phyloP scores from a whole-genome alignment of 1,139 yeast genomes.

The Blastobotrys serpentis region DNA sequence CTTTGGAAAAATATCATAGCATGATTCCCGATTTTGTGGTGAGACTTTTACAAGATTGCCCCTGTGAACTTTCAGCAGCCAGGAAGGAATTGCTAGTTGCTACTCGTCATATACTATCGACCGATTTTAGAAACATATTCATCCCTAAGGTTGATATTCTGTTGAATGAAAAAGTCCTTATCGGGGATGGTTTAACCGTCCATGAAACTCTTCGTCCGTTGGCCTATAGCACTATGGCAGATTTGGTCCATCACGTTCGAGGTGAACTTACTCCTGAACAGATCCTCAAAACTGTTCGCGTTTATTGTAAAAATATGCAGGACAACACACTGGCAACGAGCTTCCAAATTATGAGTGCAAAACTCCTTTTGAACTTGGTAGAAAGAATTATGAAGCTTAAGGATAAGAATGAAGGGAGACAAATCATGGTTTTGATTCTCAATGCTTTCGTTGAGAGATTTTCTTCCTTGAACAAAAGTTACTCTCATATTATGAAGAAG shows the following conservation, averaged over 20 bases:
- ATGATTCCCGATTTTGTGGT: conserved; percentile 84
- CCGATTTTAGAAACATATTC: conserved; percentile 79
- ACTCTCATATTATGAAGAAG: conserved; percentile 62
- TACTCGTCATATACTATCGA: conserved; percentile 87
- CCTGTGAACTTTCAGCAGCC: conserved; percentile 91
- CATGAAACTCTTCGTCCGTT: conserved; percentile 81
- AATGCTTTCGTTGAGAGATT: conserved; percentile 88
- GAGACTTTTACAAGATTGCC: conserved; percentile 88
- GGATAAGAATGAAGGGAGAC: conserved; percentile 81
- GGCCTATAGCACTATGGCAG: conserved; percentile 96
- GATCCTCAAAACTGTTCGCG: conserved; percentile 82
- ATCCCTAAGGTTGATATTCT: conserved; percentile 81
- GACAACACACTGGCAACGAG: conserved; percentile 84
- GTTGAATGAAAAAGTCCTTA: conserved; percentile 80
- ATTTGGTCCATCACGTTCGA: conserved; percentile 88
- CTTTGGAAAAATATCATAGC: conserved; percentile 59
- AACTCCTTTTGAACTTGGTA: conserved; percentile 77
- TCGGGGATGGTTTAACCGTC: conserved; percentile 92
- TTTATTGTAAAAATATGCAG: conserved; percentile 77
- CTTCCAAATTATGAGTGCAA: conserved; percentile 97
- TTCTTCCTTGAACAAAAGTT: conserved; percentile 68
- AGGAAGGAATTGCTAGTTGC: conserved; percentile 92
- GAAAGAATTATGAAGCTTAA: conserved; percentile 85
- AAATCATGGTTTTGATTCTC: conserved; percentile 60
- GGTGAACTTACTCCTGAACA: conserved; percentile 79